These are phyloP conservation scores for Chalciporus sp. DNA, from an alignment of 1,284 basidiomycete species.

Conservation along the genomic window DNA sequence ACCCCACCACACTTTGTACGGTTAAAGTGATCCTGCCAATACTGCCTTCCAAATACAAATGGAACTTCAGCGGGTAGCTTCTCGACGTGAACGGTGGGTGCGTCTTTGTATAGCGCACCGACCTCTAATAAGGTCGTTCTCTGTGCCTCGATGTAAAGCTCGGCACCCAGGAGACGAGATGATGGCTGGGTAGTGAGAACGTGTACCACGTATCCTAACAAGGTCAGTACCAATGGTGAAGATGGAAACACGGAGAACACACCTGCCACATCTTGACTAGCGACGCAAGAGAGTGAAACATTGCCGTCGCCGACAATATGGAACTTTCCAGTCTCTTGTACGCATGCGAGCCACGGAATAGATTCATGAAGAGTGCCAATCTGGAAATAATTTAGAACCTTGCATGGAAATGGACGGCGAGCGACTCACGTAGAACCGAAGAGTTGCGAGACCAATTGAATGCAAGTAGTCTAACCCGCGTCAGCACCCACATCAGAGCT, in stretches of 20 bases:
- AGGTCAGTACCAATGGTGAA: neutral
- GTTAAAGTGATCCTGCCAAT: conserved; percentile 10
- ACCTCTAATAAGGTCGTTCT: conserved; percentile 21
- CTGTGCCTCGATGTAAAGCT: conserved; percentile 28
- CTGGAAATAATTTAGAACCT: no score
- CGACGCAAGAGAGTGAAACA: neutral
- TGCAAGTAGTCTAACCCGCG: conserved; percentile 1
- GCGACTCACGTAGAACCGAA: conserved; percentile 5
- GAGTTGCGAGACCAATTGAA: conserved; percentile 4
- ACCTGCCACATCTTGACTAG: neutral
- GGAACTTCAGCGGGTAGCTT: conserved; percentile 13
- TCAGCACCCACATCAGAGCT: neutral
- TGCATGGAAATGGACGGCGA: no score
- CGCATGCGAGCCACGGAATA: neutral
- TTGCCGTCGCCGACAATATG: neutral
- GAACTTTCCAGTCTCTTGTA: neutral
- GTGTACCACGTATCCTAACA: neutral
- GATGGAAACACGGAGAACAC: neutral
- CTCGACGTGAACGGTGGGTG: conserved; percentile 17
- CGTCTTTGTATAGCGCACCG: conserved; percentile 16
- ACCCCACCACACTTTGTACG: conserved; percentile 19
- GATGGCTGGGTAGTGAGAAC: neutral
- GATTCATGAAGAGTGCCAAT: neutral
- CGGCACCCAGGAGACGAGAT: neutral
- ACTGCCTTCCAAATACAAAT: neutral